Evolutionary conservation across 768 basidiomycete genomes (phyloP).

Genomic region (Suillus decipiens): DNA sequence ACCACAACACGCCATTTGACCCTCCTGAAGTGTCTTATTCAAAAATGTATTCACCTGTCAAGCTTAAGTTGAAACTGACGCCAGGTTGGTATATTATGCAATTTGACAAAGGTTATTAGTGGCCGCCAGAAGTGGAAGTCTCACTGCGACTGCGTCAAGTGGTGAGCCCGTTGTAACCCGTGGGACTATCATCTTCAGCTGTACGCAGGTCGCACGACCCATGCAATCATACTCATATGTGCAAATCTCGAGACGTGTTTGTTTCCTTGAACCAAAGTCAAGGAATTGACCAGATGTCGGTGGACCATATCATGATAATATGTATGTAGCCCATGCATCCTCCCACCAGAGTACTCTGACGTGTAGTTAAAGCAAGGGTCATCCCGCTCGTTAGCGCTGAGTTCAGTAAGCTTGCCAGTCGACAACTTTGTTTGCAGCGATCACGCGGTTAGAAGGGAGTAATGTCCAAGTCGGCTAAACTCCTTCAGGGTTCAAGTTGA

Average conservation of each 20-base stretch:
- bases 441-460: background rate
- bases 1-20: background rate
- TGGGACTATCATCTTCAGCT: slow-evolving; percentile 15
- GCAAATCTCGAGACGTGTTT: slow-evolving; percentile 19
- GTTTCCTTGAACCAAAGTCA: slow-evolving; percentile 1
- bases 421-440: background rate
- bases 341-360: slow-evolving; percentile 32
- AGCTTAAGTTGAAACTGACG: background rate
- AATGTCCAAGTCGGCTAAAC: background rate
- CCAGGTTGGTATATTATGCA: background rate
- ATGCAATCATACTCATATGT: slow-evolving; percentile 29
- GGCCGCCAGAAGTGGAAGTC: background rate
- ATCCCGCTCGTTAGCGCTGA: slow-evolving; percentile 7
- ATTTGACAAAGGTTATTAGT: background rate
- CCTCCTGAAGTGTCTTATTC: background rate
- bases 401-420: background rate
- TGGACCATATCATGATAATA: slow-evolving; percentile 12
- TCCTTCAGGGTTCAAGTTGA: background rate
- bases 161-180: slow-evolving; percentile 17
- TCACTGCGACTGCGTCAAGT: slow-evolving; percentile 12
- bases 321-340: slow-evolving; percentile 27
- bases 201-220: slow-evolving; percentile 23
- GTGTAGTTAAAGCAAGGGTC: slow-evolving; percentile 22
- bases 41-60: background rate
- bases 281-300: slow-evolving; percentile 16